phyloP scores from a whole-genome alignment of 2,329 filamentous ascomycete genomes.

The Dendryphion nanum region DNA sequence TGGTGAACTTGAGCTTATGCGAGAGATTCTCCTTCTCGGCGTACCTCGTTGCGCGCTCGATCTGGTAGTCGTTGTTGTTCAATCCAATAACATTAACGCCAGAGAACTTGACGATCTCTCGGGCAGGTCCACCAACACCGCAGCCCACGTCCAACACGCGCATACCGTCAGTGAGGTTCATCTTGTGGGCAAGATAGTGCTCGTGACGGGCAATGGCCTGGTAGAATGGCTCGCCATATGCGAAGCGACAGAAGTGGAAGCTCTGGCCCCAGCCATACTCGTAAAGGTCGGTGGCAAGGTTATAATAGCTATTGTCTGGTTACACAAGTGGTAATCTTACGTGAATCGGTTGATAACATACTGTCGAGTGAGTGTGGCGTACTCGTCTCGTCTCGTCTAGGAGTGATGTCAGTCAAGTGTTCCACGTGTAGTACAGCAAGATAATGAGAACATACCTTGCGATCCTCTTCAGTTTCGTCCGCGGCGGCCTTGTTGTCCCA shows the following conservation, averaged over 20 bases:
- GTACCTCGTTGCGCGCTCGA: slow-evolving; percentile 85
- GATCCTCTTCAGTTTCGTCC: slow-evolving; percentile 78
- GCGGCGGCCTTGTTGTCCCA: slow-evolving; percentile 82
- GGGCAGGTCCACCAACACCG: slow-evolving; percentile 90
- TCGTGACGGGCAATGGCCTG: slow-evolving; percentile 95
- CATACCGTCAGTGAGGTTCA: slow-evolving; percentile 82
- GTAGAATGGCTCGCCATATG: slow-evolving; percentile 79
- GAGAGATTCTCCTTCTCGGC: slow-evolving; percentile 77
- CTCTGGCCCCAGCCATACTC: slow-evolving; percentile 96
- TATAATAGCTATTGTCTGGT: slow-evolving; percentile 72
- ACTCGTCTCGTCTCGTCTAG: slow-evolving; percentile 80
- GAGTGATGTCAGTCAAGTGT: too few species aligned
- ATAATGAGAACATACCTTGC: slow-evolving; percentile 65
- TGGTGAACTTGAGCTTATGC: slow-evolving; percentile 79
- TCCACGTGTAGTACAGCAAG: too few species aligned
- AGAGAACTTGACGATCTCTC: slow-evolving; percentile 95
- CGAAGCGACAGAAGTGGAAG: slow-evolving; percentile 97
- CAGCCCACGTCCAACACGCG: slow-evolving; percentile 94
- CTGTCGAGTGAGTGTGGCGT: slow-evolving; percentile 91
- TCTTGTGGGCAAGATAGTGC: slow-evolving; percentile 91
- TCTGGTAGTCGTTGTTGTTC: slow-evolving; percentile 99
- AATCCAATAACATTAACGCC: slow-evolving; percentile 85
- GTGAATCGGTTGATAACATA: slow-evolving; percentile 49
- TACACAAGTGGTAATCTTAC: neutral
- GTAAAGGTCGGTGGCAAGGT: slow-evolving; percentile 92